These are phyloP conservation scores for Patellifolia procumbens DNA, from an alignment of 179 eudicot genomes.

Conservation along the genomic window DNA sequence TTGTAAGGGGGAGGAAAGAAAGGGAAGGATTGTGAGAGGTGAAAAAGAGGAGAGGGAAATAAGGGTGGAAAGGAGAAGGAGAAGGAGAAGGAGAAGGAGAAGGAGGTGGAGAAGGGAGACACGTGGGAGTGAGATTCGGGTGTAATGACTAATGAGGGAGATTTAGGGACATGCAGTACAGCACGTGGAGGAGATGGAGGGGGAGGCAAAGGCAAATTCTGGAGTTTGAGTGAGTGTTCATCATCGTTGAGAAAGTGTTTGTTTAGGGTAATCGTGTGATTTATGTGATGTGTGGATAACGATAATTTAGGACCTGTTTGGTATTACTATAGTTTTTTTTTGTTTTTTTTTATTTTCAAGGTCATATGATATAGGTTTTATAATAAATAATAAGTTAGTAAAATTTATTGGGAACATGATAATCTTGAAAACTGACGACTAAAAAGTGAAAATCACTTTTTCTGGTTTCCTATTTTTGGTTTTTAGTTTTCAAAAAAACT, in stretches of 20 bases:
- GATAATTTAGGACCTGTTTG: too few species aligned
- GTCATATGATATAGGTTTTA: too few species aligned
- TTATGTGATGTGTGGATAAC: too few species aligned
- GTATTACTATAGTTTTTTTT: too few species aligned
- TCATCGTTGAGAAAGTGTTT: not conserved
- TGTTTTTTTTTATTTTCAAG: too few species aligned
- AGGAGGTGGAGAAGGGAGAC: constrained; percentile 16
- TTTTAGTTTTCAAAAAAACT: too few species aligned
- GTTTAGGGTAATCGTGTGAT: not conserved
- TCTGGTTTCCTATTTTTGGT: too few species aligned
- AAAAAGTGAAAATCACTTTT: too few species aligned
- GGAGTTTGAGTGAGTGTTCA: not conserved
- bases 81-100: not conserved
- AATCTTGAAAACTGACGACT: too few species aligned
- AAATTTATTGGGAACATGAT: too few species aligned
- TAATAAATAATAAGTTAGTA: too few species aligned
- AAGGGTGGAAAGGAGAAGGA: not conserved
- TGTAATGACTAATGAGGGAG: not conserved
- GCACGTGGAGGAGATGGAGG: constrained; percentile 31
- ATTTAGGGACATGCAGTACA: constrained; percentile 27
- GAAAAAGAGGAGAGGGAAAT: not conserved
- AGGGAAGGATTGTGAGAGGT: not conserved
- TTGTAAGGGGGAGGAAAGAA: not conserved
- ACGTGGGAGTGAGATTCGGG: constrained; percentile 27
- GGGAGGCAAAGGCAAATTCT: not conserved